Conservation (phyloP, 331 rosid species). For the Pyracantha coccinea region DNA sequence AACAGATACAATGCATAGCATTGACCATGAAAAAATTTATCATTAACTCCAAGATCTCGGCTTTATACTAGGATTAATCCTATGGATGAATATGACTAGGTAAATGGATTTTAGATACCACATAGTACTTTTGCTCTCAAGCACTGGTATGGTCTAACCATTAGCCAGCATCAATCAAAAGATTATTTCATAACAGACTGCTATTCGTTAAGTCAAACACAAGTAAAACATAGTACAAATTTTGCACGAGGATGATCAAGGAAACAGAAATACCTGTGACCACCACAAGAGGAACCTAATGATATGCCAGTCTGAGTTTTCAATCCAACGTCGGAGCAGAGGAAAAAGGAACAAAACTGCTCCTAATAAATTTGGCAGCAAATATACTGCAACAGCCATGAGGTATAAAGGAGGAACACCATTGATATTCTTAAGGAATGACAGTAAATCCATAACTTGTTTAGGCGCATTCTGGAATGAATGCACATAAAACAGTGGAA, state of each 20-base stretch:
- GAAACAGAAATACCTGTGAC: constrained; percentile 69
- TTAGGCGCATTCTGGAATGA: constrained; percentile 34
- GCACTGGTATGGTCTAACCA: constrained; percentile 1
- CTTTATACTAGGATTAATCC: not conserved
- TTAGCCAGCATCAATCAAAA: not conserved
- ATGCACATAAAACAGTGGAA: constrained; percentile 61
- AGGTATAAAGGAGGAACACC: constrained; percentile 65
- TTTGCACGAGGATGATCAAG: not conserved
- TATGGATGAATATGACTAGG: not conserved
- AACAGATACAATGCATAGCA: not conserved
- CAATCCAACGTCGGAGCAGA: constrained; percentile 96
- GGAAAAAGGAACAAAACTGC: constrained; percentile 77
- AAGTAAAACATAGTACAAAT: not conserved
- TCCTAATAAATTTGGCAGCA: constrained; percentile 75
- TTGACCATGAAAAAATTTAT: not conserved
- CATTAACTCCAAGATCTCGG: not conserved
- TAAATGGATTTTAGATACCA: not conserved
- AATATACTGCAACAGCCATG: constrained; percentile 55
- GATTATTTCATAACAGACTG: not conserved
- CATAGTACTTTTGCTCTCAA: constrained; percentile 2
- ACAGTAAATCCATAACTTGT: constrained; percentile 24
- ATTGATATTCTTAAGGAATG: constrained; percentile 39
- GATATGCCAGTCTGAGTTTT: constrained; percentile 93
- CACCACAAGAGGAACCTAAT: constrained; percentile 90
- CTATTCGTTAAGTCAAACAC: not conserved